Base-by-base conservation (phyloP, 495 filamentous ascomycete genomes). In the Friedmanniomyces simplex region DNA sequence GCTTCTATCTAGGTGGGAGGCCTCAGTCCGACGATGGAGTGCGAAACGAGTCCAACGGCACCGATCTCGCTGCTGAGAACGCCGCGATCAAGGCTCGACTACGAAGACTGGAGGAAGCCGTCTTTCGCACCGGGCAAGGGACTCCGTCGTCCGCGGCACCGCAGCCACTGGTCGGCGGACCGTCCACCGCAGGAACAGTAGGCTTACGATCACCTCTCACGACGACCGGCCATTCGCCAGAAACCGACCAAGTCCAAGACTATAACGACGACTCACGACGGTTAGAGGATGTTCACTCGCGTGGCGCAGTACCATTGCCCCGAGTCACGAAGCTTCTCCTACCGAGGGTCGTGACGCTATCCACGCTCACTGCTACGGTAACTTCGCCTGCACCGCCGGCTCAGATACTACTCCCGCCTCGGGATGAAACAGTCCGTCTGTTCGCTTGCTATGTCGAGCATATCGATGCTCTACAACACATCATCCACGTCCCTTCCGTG, bases 1-100 rank as follows among this genome's bases (percentile, higher is more conserved):
- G 77, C 54, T 65, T 41, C 18, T 77, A 65, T 56, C 59, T 24
- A 54, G 55, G 18, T 57, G 34, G 59, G 41, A 20, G 72, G 22
- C 67, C 72, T 26, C 64, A 68, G 63, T 8, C 13, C 26, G 34
- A 37, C 8, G 34, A n/a, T n/a, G n/a, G n/a, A n/a, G n/a, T n/a
- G n/a, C n/a, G n/a, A n/a, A n/a, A 8, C 8, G 34, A 8, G 34
- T 37, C 34, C 16, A 37, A 37, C 16, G 34, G 34, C 16, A 63
- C 52, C 71, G 69, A 69, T 28, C 70, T 79, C 54, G 7, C 8
- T 28, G 32, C 45, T 3, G 59, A 61, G 39, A 51, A 57, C 25
- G 54, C 45, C 12, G 37, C 36, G 30, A 57, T 61, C 24, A 11
- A 28, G 41, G 52, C 25, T 8, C 21, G 59, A 18, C 39, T 61